Percentiles rank a stretch among this genome's conserved stretches.
These are phyloP conservation scores for Triticum monococcum DNA, from an alignment of 176 grass and related monocot species.

Conservation along the genomic window DNA sequence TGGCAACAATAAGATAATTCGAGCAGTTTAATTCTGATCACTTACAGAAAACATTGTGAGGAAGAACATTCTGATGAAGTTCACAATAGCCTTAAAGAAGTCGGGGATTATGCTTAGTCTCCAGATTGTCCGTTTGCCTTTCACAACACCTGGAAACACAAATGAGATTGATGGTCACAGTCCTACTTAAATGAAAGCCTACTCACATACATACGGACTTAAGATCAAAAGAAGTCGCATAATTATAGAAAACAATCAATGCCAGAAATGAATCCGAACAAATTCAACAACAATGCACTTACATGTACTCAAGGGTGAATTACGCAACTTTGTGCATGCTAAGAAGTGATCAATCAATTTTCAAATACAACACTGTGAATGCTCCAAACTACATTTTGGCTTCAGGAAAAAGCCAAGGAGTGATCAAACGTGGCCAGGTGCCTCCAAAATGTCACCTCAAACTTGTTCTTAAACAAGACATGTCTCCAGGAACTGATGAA, in stretches of 20 bases:
- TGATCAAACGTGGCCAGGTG: background rate
- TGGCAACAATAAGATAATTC: background rate
- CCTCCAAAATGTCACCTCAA: background rate
- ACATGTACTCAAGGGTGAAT: background rate
- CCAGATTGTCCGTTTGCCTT: slow-evolving; percentile 84
- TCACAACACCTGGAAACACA: slow-evolving; percentile 80
- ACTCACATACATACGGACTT: background rate
- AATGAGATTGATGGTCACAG: background rate
- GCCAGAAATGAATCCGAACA: background rate
- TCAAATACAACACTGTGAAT: background rate
- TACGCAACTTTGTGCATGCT: background rate
- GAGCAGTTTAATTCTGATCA: background rate
- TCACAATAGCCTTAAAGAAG: slow-evolving; percentile 73
- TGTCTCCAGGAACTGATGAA: background rate
- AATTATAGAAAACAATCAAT: background rate
- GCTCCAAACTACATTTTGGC: background rate
- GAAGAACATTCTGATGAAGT: slow-evolving; percentile 74
- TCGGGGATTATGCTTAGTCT: slow-evolving; percentile 90
- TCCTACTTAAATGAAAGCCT: background rate
- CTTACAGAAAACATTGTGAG: slow-evolving; percentile 92
- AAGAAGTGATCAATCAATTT: background rate
- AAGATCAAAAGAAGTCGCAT: background rate
- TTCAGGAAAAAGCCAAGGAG: background rate
- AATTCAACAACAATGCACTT: background rate
- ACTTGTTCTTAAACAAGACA: background rate